phyloP scores from a whole-genome alignment of 2,329 filamentous ascomycete genomes.

The Hypoxylon sp. region DNA sequence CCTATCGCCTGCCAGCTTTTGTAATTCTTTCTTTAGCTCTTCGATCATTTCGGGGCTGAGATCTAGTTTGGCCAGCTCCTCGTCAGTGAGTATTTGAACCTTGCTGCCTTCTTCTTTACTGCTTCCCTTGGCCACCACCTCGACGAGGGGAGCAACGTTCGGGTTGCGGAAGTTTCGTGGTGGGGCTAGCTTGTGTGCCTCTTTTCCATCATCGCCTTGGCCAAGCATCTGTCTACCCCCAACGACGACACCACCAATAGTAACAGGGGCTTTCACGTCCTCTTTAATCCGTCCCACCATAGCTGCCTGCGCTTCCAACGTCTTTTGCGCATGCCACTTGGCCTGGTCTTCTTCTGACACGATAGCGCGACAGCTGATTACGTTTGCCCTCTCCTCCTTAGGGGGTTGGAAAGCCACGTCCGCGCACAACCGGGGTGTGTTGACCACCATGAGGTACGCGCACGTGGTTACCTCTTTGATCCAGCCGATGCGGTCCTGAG shows the following conservation, averaged over 20 bases:
- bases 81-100: constrained; percentile 70
- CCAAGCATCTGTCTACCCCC: constrained; percentile 65
- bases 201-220: constrained; percentile 62
- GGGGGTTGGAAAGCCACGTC: constrained; percentile 89
- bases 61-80: constrained; percentile 76
- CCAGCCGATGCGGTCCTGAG: constrained; percentile 83
- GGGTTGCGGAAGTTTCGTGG: constrained; percentile 58
- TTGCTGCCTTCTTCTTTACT: constrained; percentile 71
- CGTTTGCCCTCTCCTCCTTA: constrained; percentile 79
- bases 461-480: constrained; percentile 95
- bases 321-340: constrained; percentile 56
- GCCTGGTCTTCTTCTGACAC: constrained; percentile 66
- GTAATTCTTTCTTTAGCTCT: constrained; percentile 75
- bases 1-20: constrained; percentile 76
- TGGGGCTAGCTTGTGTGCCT: constrained; percentile 60
- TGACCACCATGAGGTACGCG: constrained; percentile 92
- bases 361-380: constrained; percentile 82
- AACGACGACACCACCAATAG: constrained; percentile 67
- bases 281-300: constrained; percentile 51
- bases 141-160: constrained; percentile 52
- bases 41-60: constrained; percentile 77
- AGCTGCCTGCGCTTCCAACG: constrained; percentile 56
- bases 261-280: constrained; percentile 50
- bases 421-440: constrained; percentile 88
- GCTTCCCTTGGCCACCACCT: constrained; percentile 61